Conservation (phyloP, 495 filamentous ascomycete genomes). For the Penicillium longicatenatum region DNA sequence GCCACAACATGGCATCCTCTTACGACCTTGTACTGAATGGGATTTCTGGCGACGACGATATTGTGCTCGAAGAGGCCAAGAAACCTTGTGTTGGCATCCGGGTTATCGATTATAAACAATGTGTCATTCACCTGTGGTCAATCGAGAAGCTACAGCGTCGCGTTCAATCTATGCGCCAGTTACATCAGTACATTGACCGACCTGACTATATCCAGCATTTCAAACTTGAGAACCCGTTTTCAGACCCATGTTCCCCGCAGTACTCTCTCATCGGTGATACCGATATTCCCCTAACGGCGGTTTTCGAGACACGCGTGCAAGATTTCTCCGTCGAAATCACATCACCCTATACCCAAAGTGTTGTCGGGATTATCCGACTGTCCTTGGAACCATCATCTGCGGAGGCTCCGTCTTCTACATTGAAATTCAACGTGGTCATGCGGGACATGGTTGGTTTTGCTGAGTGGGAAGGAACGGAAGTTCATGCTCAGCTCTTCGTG, state of each 20-base stretch:
- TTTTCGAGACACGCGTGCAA: slow-evolving; percentile 93
- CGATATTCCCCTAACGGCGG: slow-evolving; percentile 88
- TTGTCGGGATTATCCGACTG: slow-evolving; percentile 84
- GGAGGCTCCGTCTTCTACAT: slow-evolving; percentile 83
- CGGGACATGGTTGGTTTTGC: slow-evolving; percentile 95
- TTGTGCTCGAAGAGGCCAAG: slow-evolving; percentile 73
- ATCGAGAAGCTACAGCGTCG: slow-evolving; percentile 87
- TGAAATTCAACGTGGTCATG: slow-evolving; percentile 99
- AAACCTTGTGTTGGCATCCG: slow-evolving; percentile 92
- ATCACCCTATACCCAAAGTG: slow-evolving; percentile 89
- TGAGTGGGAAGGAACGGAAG: slow-evolving; percentile 91
- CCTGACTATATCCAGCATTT: slow-evolving; percentile 84
- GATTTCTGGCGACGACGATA: slow-evolving; percentile 85
- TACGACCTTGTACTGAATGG: slow-evolving; percentile 96
- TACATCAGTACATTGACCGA: slow-evolving; percentile 93
- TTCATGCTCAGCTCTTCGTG: slow-evolving; percentile 94
- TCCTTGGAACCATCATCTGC: slow-evolving; percentile 93
- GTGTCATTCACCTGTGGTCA: slow-evolving; percentile 91
- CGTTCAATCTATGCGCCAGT: slow-evolving; percentile 88
- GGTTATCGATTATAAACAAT: slow-evolving; percentile 87
- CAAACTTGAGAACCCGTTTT: slow-evolving; percentile 70
- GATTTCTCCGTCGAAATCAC: slow-evolving; percentile 89
- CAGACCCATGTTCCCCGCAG: slow-evolving; percentile 83
- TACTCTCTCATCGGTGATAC: slow-evolving; percentile 93
- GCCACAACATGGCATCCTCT: slow-evolving; percentile 85